These are phyloP conservation scores for Magnaporthiopsis rhizophila DNA, from an alignment of 2,329 filamentous ascomycete species.

Conservation along the genomic window DNA sequence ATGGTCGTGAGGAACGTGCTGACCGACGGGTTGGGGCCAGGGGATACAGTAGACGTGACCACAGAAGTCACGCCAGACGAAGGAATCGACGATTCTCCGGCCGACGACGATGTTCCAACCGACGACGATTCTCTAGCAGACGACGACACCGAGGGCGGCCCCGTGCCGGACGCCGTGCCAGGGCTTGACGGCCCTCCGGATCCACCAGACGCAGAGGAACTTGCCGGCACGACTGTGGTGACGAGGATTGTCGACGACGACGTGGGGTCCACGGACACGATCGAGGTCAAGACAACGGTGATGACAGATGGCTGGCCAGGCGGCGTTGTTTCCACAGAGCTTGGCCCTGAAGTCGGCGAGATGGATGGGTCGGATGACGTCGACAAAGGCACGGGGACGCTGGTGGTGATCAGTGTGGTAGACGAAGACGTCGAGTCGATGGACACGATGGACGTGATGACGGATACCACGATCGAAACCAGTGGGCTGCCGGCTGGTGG, in stretches of 20 bases:
- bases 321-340: background rate
- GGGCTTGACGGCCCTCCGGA: background rate
- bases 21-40: background rate
- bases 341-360: background rate
- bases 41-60: background rate
- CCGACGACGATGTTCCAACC: no score
- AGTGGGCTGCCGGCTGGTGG: background rate
- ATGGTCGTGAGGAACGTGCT: background rate
- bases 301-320: background rate
- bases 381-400: background rate
- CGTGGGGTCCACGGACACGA: conserved; percentile 1
- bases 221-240: conserved; percentile 1
- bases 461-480: background rate
- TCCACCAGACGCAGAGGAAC: background rate
- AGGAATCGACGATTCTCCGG: background rate
- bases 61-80: conserved; percentile 1
- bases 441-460: conserved; percentile 6
- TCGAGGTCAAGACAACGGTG: conserved; percentile 4
- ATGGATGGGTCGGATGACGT: background rate
- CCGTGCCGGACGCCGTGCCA: no score
- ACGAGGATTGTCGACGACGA: conserved; percentile 3
- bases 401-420: conserved; percentile 1
- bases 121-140: background rate
- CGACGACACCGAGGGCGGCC: no score
- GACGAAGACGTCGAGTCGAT: conserved; percentile 2